These are phyloP conservation scores for Oryza australiensis DNA, from an alignment of 176 grass and related monocot species.

Conservation along the genomic window DNA sequence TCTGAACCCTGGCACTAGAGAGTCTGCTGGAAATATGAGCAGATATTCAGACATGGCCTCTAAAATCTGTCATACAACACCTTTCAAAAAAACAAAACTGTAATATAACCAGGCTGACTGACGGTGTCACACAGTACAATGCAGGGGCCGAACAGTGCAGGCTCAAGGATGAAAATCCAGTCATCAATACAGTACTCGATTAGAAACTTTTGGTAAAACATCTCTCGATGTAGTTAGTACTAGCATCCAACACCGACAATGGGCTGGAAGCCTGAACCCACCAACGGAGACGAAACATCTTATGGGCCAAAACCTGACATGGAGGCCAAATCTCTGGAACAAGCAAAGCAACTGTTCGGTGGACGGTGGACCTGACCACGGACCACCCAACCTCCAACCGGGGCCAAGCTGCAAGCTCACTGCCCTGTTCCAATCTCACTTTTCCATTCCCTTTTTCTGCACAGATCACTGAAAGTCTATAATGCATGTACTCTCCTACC, in stretches of 20 bases:
- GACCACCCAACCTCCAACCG: constrained; percentile 5
- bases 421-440: constrained; percentile 2
- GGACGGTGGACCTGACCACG: neutral
- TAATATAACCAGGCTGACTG: neutral
- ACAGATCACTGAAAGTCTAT: neutral
- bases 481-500: neutral
- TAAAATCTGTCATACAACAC: neutral
- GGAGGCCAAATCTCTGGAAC: neutral
- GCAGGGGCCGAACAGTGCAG: neutral
- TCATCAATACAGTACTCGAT: neutral
- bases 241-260: no score
- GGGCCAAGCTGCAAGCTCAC: neutral
- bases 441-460: neutral
- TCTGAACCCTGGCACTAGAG: neutral
- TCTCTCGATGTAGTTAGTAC: no score
- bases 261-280: no score
- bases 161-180: no score
- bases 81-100: no score
- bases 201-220: neutral
- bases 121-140: neutral
- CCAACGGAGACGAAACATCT: neutral
- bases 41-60: neutral
- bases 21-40: neutral
- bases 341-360: neutral
- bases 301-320: neutral